Conservation (phyloP, 768 basidiomycete genomes). For the Auricularia sp. region DNA sequence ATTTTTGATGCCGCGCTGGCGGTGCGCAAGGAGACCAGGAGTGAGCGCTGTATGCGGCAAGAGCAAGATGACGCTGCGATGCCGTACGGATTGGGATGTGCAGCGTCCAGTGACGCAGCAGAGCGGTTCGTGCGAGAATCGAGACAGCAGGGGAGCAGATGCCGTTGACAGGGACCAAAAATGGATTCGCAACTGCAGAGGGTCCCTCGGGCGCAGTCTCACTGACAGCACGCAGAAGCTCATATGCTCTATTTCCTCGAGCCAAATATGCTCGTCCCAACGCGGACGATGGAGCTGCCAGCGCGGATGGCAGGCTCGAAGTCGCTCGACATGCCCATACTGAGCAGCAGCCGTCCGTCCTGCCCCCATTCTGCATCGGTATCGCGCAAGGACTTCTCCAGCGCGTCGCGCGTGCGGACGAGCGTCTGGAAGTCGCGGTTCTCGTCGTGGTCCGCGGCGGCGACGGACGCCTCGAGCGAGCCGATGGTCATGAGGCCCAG, state of each 20-base stretch:
- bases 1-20: no score
- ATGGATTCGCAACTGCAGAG: no score
- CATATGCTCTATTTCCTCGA: constrained; percentile 43
- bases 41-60: no score
- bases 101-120: no score
- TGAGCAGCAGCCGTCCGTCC: constrained; percentile 44
- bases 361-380: constrained; percentile 35
- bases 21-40: no score
- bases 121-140: no score
- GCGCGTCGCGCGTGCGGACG: constrained; percentile 48
- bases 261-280: constrained; percentile 88
- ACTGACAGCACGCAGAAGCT: no score
- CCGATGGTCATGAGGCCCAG: constrained; percentile 97
- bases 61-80: no score
- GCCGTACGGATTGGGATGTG: no score
- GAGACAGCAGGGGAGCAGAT: no score
- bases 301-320: constrained; percentile 77
- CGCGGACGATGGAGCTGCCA: constrained; percentile 81
- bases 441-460: constrained; percentile 30
- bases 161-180: no score
- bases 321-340: constrained; percentile 97
- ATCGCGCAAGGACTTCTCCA: constrained; percentile 37
- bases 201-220: no score
- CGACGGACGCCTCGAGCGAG: constrained; percentile 59
- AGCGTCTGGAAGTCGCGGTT: constrained; percentile 72